phyloP scores from a whole-genome alignment of 1,284 basidiomycete genomes.

The Mrakiaceae sp. region DNA sequence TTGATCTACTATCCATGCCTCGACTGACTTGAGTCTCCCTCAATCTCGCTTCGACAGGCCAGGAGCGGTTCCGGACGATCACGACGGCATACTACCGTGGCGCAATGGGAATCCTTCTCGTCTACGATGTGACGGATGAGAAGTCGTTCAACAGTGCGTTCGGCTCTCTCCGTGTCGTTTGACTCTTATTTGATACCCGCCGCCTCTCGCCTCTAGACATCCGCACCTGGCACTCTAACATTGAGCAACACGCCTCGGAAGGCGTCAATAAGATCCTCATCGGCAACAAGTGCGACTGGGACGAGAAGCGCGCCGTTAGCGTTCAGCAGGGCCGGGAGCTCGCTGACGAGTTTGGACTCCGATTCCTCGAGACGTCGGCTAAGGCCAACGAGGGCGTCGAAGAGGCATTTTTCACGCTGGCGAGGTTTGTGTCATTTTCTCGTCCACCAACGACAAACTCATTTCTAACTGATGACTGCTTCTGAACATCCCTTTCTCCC shows the following conservation, averaged over 20 bases:
- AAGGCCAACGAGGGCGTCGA: conserved; percentile 98
- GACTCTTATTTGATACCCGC: neutral
- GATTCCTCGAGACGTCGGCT: conserved; percentile 96
- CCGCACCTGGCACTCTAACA: conserved; percentile 96
- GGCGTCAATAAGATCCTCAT: conserved; percentile 99
- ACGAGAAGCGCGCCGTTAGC: conserved; percentile 86
- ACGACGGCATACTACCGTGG: conserved; percentile 99
- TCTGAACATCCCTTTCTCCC: neutral
- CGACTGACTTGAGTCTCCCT: neutral
- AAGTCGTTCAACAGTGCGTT: conserved; percentile 88
- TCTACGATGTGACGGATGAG: conserved; percentile 98
- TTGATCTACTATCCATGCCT: neutral
- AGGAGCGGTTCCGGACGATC: conserved; percentile 98
- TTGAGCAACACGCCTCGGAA: conserved; percentile 97
- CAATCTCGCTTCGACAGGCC: conserved; percentile 39
- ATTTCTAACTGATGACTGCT: neutral
- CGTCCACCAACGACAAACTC: neutral
- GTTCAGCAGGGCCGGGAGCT: conserved; percentile 55
- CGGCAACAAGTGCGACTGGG: conserved; percentile 99
- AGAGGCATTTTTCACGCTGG: conserved; percentile 96
- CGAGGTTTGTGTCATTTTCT: conserved; percentile 50
- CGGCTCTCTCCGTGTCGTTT: conserved; percentile 14
- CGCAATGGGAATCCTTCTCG: conserved; percentile 97
- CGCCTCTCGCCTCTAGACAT: conserved; percentile 53
- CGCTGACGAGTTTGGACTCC: conserved; percentile 73